Conservation (phyloP, 106 monocot genomes). For the Apostasia shenzhenica region DNA sequence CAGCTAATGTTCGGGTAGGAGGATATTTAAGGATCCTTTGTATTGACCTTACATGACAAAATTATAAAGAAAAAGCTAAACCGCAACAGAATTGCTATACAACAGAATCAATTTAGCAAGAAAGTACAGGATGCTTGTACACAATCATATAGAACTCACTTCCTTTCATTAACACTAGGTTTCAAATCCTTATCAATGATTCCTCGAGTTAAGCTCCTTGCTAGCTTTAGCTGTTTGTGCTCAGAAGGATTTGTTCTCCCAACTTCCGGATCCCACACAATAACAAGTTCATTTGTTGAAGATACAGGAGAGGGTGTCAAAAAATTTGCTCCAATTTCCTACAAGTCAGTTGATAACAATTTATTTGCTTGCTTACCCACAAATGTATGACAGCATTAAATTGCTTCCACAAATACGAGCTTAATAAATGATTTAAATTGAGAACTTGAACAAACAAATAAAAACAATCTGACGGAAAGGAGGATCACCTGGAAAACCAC, state of each 20-base stretch:
- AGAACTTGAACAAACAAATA: constrained; percentile 1
- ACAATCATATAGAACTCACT: constrained; percentile 36
- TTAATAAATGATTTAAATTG: not conserved
- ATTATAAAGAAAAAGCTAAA: not conserved
- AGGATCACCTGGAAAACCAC: constrained; percentile 86
- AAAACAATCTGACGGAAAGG: not conserved
- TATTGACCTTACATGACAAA: constrained; percentile 52
- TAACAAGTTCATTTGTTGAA: constrained; percentile 92
- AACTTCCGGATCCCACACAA: constrained; percentile 97
- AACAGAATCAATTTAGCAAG: too few species aligned
- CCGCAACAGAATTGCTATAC: too few species aligned
- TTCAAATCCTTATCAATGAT: constrained; percentile 87
- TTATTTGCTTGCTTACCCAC: not conserved
- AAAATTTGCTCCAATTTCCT: constrained; percentile 79
- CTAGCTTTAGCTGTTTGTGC: constrained; percentile 95
- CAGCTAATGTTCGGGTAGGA: constrained; percentile 81
- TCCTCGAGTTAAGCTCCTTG: constrained; percentile 89
- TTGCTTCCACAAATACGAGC: too few species aligned
- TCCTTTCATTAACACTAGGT: constrained; percentile 79
- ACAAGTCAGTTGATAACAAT: constrained; percentile 8
- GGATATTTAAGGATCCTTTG: constrained; percentile 91
- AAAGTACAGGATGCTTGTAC: too few species aligned
- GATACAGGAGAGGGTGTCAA: constrained; percentile 54
- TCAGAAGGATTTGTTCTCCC: constrained; percentile 97
- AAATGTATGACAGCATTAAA: not conserved